Conservation (phyloP, 2,329 filamentous ascomycete species). For the Neofusicoccum umdonicola region DNA sequence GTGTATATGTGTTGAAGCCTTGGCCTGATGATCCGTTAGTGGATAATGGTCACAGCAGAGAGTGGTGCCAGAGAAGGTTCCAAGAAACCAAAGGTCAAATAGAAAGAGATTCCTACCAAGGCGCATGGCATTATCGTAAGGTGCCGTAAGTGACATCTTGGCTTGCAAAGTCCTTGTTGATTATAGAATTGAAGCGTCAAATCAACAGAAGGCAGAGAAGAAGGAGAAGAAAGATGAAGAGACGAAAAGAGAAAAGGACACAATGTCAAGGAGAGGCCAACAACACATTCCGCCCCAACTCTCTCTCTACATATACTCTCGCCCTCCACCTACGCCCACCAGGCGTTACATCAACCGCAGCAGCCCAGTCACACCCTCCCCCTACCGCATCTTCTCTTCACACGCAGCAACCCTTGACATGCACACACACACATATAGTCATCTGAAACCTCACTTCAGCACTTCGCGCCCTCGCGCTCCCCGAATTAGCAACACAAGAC, state of each 20-base stretch:
- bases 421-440: background rate
- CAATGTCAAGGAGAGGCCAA: background rate
- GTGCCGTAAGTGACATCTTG: conserved; percentile 34
- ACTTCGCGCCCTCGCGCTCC: background rate
- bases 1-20: conserved; percentile 42
- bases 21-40: conserved; percentile 23
- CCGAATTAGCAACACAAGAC: background rate
- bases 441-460: conserved; percentile 2
- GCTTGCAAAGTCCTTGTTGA: background rate
- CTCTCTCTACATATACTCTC: background rate
- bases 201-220: background rate
- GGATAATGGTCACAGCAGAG: background rate
- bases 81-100: background rate
- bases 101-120: conserved; percentile 24
- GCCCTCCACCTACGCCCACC: background rate
- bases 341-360: background rate
- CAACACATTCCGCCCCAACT: background rate
- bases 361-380: background rate
- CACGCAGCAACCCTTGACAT: background rate
- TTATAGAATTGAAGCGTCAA: background rate
- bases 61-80: background rate
- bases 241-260: background rate
- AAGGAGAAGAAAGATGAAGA: background rate
- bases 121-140: conserved; percentile 40
- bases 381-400: background rate